Evolutionary conservation across 2,329 filamentous ascomycete genomes (phyloP), one percentile per base, ranked within the genome.

Genomic region (Colletotrichum ledebouriae): DNA sequence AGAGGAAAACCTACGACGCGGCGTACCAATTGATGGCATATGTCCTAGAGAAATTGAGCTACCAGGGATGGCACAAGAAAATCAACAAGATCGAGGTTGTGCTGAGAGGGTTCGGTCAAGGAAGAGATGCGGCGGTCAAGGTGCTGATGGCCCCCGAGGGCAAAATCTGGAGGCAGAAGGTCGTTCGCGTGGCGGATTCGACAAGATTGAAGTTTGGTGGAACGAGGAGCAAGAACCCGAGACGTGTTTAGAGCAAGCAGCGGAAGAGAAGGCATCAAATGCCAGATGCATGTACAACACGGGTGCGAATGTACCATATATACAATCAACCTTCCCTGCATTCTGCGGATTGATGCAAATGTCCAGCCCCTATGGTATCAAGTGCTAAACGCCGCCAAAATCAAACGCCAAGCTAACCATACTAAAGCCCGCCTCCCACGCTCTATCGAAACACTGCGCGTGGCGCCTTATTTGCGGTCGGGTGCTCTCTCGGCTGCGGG

Each of bases 131-230:
- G 1, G 92, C 94, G 60, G 90, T 90, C 62, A 99, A 98, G 86
- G 92, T 94, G 6, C 82, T 99, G 67, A 82, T 99, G 79, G 94
- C 95, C 41, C 90, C 86, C 22, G 95, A 99, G 79, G 96, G 96
- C 65, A 90, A 88, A 76, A 79, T 89, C 74, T 81, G 98, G 72
- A 88, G 94, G 73, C 83, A 86, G 37, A 89, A 92, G 82, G 92
- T 99, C 72, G 84, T 89, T 47, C 90, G 90, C 73, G 92, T 99
- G 70, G 90, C 92, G 37, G 96, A 99, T 82, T 86, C 89, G 46
- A 98, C 95, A 63, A 92, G 92, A 75, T 81, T 98, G 80, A 99
- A 99, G 85, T 97, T 98, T 85, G 96, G 94, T 81, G 97, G 96
- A 76, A 93, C 92, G 44, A 92, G 94, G 80, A 95, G 94, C 83